Percentiles rank a stretch among this genome's conserved stretches.
These are phyloP conservation scores for Parafenestella ontariensis DNA, from an alignment of 2,329 filamentous ascomycete species.

Conservation along the genomic window DNA sequence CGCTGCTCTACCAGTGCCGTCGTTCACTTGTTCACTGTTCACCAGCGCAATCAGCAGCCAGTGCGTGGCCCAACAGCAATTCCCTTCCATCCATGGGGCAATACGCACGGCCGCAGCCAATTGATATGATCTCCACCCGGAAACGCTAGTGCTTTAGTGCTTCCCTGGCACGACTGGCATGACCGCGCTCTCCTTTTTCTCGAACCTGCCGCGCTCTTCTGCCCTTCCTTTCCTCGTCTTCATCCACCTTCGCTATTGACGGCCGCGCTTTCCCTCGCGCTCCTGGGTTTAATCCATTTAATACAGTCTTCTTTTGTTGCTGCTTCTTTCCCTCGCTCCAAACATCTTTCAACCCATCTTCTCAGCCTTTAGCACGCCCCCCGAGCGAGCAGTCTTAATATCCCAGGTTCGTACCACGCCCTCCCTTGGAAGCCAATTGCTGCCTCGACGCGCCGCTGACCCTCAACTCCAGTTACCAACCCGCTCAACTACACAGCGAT, in stretches of 20 bases:
- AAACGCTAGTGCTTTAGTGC: slow-evolving; percentile 17
- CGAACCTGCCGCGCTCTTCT: slow-evolving; percentile 12
- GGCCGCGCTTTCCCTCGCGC: slow-evolving; percentile 30
- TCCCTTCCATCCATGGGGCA: slow-evolving; percentile 3
- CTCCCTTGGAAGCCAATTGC: slow-evolving; percentile 19
- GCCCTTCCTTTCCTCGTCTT: slow-evolving; percentile 25
- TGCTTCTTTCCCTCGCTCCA: slow-evolving; percentile 51
- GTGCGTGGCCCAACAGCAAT: background rate
- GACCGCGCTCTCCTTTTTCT: slow-evolving; percentile 29
- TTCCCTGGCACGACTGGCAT: slow-evolving; percentile 16
- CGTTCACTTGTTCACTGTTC: background rate
- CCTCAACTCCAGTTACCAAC: slow-evolving; percentile 29
- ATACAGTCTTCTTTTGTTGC: slow-evolving; percentile 37
- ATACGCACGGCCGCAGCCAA: slow-evolving; percentile 14
- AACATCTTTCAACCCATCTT: slow-evolving; percentile 43
- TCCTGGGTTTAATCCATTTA: slow-evolving; percentile 34
- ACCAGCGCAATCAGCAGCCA: background rate
- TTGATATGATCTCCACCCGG: slow-evolving; percentile 21
- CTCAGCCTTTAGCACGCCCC: slow-evolving; percentile 34
- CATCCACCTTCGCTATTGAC: slow-evolving; percentile 31
- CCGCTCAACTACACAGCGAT: slow-evolving; percentile 35
- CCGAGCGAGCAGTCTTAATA: slow-evolving; percentile 46
- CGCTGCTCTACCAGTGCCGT: too few relatives aligned
- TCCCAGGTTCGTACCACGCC: slow-evolving; percentile 37
- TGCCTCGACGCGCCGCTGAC: slow-evolving; percentile 31